phyloP scores from a whole-genome alignment of 495 filamentous ascomycete species.

The Tuber melanosporum region DNA sequence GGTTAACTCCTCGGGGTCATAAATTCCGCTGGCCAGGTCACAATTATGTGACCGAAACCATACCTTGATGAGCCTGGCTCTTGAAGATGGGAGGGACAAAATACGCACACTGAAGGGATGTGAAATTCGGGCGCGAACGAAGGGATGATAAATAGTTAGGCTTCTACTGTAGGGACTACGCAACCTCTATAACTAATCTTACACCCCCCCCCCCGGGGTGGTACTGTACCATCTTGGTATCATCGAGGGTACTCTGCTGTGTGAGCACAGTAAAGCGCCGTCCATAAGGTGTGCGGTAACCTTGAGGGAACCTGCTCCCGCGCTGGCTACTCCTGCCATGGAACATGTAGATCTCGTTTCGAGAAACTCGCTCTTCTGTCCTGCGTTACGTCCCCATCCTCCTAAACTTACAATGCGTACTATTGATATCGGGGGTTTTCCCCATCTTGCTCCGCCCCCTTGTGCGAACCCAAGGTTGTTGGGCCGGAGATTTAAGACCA shows the following conservation, averaged over 20 bases:
- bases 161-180: background rate
- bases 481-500: background rate
- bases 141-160: background rate
- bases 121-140: background rate
- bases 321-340: background rate
- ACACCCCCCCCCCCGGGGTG: background rate
- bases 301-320: background rate
- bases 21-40: background rate
- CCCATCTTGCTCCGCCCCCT: background rate
- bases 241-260: background rate
- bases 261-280: background rate
- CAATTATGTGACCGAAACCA: background rate
- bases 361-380: conserved; percentile 6
- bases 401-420: background rate
- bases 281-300: background rate
- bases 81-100: background rate
- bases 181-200: background rate
- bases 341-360: background rate
- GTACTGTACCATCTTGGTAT: background rate
- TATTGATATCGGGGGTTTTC: background rate
- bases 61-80: background rate
- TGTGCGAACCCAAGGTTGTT: background rate
- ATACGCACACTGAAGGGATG: background rate
- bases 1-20: background rate
- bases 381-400: background rate